A percentile compares a stretch with the other conserved stretches of the same genome.
Conservation (phyloP, 768 basidiomycete species). For the Suillus brevipes region DNA sequence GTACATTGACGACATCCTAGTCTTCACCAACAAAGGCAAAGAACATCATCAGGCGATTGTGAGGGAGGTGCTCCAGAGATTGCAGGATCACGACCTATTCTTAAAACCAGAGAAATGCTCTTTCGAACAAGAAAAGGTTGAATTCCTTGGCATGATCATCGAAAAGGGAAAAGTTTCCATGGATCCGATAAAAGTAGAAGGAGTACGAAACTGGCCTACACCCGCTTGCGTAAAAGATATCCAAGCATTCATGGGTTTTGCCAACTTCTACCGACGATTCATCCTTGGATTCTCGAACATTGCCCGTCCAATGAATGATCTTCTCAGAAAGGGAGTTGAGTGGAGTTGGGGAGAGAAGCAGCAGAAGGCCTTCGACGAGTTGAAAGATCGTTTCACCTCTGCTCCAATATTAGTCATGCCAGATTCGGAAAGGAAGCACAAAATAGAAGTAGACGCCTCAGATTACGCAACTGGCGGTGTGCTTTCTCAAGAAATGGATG, state of each 20-base stretch:
- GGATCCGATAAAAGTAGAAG: slow-evolving; percentile 35
- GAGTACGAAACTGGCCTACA: slow-evolving; percentile 30
- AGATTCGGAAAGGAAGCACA: slow-evolving; percentile 1
- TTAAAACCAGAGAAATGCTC: slow-evolving; percentile 40
- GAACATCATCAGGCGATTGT: slow-evolving; percentile 19
- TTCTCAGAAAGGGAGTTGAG: slow-evolving; percentile 24
- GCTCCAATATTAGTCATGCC: slow-evolving; percentile 24
- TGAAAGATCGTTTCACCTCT: slow-evolving; percentile 32
- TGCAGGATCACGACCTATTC: slow-evolving; percentile 35
- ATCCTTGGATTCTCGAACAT: slow-evolving; percentile 30
- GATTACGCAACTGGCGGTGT: slow-evolving; percentile 2
- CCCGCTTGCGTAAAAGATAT: slow-evolving; percentile 21
- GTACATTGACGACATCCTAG: slow-evolving; percentile 47
- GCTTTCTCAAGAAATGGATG: not conserved
- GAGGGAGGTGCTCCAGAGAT: slow-evolving; percentile 24
- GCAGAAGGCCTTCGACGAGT: slow-evolving; percentile 26
- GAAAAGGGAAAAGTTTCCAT: slow-evolving; percentile 22
- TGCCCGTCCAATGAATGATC: slow-evolving; percentile 24
- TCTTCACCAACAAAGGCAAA: slow-evolving; percentile 23
- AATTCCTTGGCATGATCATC: slow-evolving; percentile 36
- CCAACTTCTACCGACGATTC: slow-evolving; percentile 33
- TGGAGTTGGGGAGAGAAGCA: slow-evolving; percentile 28
- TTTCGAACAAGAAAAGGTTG: slow-evolving; percentile 26
- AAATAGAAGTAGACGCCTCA: not conserved
- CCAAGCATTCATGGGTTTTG: slow-evolving; percentile 28